phyloP scores from a whole-genome alignment of 2,329 filamentous ascomycete species.

The Clarireedia homoeocarpa region DNA sequence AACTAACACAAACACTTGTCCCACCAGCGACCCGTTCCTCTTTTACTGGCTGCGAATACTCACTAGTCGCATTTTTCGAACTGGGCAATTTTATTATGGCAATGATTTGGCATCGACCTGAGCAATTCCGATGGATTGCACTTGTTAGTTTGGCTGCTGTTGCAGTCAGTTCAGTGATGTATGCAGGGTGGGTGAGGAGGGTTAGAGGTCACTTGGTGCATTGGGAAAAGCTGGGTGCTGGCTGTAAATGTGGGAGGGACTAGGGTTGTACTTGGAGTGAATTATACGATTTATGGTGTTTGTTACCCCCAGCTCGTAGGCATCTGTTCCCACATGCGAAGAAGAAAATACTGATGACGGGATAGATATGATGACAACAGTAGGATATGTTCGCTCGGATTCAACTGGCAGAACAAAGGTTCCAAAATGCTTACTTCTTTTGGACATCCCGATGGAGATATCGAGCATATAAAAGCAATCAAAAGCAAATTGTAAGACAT shows the following conservation, averaged over 20 bases:
- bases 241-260: conserved; percentile 11
- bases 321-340: neutral
- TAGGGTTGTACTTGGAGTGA: neutral
- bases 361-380: neutral
- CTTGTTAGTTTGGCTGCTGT: conserved; percentile 31
- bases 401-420: neutral
- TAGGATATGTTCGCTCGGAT: no score
- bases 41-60: conserved; percentile 36
- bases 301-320: neutral
- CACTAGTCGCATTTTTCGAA: conserved; percentile 34
- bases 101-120: conserved; percentile 31
- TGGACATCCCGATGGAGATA: neutral
- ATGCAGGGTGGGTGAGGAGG: conserved; percentile 33
- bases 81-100: conserved; percentile 32
- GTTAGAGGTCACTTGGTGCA: conserved; percentile 35
- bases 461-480: neutral
- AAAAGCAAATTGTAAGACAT: neutral
- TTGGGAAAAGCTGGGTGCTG: conserved; percentile 29
- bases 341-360: neutral
- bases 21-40: conserved; percentile 30
- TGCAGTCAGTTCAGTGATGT: conserved; percentile 27
- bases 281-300: neutral
- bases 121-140: conserved; percentile 35
- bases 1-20: conserved; percentile 36
- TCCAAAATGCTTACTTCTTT: neutral